Conservation (phyloP, 768 basidiomycete species). For the Tremella yokohamensis region DNA sequence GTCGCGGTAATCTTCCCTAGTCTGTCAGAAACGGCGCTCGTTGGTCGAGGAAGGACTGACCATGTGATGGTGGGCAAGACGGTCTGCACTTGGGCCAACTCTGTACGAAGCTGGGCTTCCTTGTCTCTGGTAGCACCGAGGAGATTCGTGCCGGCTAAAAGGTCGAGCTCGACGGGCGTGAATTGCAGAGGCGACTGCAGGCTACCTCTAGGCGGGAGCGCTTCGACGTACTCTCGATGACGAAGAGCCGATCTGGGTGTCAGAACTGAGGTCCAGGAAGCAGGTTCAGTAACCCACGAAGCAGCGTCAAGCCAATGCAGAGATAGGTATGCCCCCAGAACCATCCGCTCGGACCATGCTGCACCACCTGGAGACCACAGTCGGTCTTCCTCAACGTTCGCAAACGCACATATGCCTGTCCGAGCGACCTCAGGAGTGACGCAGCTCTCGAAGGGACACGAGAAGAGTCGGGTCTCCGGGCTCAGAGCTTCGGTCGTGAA, state of each 20-base stretch:
- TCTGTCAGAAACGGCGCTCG: background rate
- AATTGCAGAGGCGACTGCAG: slow-evolving; percentile 76
- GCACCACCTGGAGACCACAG: slow-evolving; percentile 19
- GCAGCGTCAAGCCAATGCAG: slow-evolving; percentile 39
- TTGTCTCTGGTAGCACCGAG: slow-evolving; percentile 72
- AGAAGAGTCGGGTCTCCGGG: slow-evolving; percentile 35
- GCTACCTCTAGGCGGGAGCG: slow-evolving; percentile 60
- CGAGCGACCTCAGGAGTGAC: slow-evolving; percentile 43
- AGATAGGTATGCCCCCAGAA: slow-evolving; percentile 42
- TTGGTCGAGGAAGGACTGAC: background rate
- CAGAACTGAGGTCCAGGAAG: background rate
- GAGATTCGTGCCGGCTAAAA: slow-evolving; percentile 75
- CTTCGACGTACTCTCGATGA: slow-evolving; percentile 62
- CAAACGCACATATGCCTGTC: slow-evolving; percentile 20
- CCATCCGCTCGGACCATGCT: slow-evolving; percentile 42
- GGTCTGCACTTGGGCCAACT: background rate
- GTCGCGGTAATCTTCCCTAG: slow-evolving; percentile 68
- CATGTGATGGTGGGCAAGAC: slow-evolving; percentile 7
- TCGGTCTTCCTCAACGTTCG: slow-evolving; percentile 6
- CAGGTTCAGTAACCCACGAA: background rate
- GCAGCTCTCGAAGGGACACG: slow-evolving; percentile 49
- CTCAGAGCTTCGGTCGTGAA: slow-evolving; percentile 28
- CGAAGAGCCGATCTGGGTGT: slow-evolving; percentile 20
- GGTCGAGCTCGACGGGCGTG: slow-evolving; percentile 59
- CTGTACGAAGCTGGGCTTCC: slow-evolving; percentile 51